Evolutionary conservation across 225 moss, liverwort and hornwort genomes (phyloP).

Genomic region (Anthoceros angustus): DNA sequence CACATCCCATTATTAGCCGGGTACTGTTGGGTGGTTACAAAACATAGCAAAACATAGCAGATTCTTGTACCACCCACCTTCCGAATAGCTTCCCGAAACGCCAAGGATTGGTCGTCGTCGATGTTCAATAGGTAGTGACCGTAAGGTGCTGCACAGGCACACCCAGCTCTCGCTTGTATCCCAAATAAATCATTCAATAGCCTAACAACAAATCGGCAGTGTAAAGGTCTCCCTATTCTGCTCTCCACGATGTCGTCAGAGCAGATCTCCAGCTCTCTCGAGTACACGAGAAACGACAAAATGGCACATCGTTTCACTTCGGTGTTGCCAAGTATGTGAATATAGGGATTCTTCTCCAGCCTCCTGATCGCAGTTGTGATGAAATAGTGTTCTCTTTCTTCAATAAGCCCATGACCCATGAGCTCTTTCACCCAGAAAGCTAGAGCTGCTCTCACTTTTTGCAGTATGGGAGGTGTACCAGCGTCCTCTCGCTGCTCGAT

Average conservation of each 20-base stretch:
- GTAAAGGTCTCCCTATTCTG: slow-evolving; percentile 16
- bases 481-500: slow-evolving; percentile 25
- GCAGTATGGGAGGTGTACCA: slow-evolving; percentile 22
- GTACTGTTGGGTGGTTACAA: too few relatives aligned
- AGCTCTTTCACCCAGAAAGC: slow-evolving; percentile 24
- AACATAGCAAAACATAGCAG: too few relatives aligned
- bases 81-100: slow-evolving; percentile 3
- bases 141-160: slow-evolving; percentile 27
- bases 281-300: slow-evolving; percentile 13
- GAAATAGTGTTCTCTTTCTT: slow-evolving; percentile 12
- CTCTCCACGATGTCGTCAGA: background rate
- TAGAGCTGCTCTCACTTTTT: slow-evolving; percentile 22
- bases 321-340: slow-evolving; percentile 14
- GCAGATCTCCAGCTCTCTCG: slow-evolving; percentile 17
- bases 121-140: slow-evolving; percentile 18
- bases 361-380: slow-evolving; percentile 17
- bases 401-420: slow-evolving; percentile 18
- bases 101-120: slow-evolving; percentile 7
- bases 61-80: background rate
- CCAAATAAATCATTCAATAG: slow-evolving; percentile 34
- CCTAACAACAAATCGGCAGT: slow-evolving; percentile 20
- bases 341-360: slow-evolving; percentile 12
- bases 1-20: background rate
- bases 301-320: slow-evolving; percentile 18
- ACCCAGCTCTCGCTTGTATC: slow-evolving; percentile 31